Base-by-base conservation (phyloP, 2,329 filamentous ascomycete genomes). In the Neoarthrinium moseri region DNA sequence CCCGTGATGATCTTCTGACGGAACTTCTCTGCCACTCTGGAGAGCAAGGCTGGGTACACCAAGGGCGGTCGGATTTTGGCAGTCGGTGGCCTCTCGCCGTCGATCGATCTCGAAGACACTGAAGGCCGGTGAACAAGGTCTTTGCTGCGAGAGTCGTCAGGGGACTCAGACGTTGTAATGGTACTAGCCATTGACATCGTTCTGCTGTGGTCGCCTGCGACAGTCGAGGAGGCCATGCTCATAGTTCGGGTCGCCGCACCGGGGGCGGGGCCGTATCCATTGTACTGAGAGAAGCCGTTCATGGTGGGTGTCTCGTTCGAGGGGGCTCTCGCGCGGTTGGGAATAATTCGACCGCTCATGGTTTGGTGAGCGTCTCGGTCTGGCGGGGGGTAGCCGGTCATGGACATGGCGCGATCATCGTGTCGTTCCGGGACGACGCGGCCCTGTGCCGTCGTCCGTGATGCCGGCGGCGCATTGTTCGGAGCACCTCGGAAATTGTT, bases 101-200 rank as follows among this genome's bases (percentile, higher is more conserved):
- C 70, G 50, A 75, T 67, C 56, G 75, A 78, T 68, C 72, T 62
- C 51, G 68, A 73, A 62, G 74, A 77, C 51, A 79, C 73, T 17
- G 83, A 84, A 46, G 80, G 74, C 38, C 77, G 72, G 66, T 83
- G 72, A 55, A 69, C 68, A 53, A 74, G 64, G 54, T 68, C 72
- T 71, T 70, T 75, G 75, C 65, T 43, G 66, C 68, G 65, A 49
- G 78, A 80, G 54, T 81, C 79, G 26, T 75, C 77, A 43, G 73
- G 75, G 53, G 83, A 78, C n/a, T 86, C 79, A 7, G 83, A 78
- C 6, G 84, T 74, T 1, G 81, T 80, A 46, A 90, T 78, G 7
- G 87, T 91, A 18, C 91, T 96, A 24, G 91, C 90, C 88, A 96
- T 95, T 2, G 91, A 96, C 84, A 96, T 91, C 34, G 89, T 86